Evolutionary conservation across 1,284 basidiomycete genomes (phyloP), one percentile per base, ranked within the genome.

Genomic region (Marasmius fiardii): DNA sequence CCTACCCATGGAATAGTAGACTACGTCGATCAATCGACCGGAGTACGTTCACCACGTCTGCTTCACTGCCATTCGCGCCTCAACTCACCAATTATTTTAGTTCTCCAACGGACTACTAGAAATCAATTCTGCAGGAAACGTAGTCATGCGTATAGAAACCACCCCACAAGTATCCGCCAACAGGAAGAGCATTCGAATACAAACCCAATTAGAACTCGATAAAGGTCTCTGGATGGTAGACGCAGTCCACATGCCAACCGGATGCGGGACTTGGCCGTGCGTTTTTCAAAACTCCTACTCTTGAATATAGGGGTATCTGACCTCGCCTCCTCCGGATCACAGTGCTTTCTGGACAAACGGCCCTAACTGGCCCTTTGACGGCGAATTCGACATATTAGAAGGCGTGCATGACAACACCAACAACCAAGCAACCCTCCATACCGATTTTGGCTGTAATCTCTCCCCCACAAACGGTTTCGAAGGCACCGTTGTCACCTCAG

Each of bases 211-310:
- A 58, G 72, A 74, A 1, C 91, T 83, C 67, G 86, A 79, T 45
- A 80, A 83, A 44, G 90, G 85, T 16, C 75, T 94, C 41, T 76
- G 93, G 58, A 77, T 94, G 56, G 79, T 94, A 76, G 92, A 95
- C 68, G 81, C 91, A 14, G 77, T 85, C n/a, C 93, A 95, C 70
- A 93, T 95, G 88, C 93, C 93, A 1, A 87, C 86, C 1, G 93
- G 93, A 6, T 95, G 93, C 69, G 93, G 87, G 39, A 88, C 86
- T 8, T 95, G 93, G 88, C 89, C 88, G 82, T 83, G 60, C 69
- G 75, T 76, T 51, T n/a, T n/a, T n/a, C n/a, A n/a, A n/a, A n/a
- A 24, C 14, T 48, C 51, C 16, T 49, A 21, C 51, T 28, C 14
- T 51, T 28, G 55, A 14, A 50, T 48, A 16, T 26, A 28, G 43